Base-by-base conservation (phyloP, 2,329 filamentous ascomycete genomes). In the Pseudogymnoascus sp. region DNA sequence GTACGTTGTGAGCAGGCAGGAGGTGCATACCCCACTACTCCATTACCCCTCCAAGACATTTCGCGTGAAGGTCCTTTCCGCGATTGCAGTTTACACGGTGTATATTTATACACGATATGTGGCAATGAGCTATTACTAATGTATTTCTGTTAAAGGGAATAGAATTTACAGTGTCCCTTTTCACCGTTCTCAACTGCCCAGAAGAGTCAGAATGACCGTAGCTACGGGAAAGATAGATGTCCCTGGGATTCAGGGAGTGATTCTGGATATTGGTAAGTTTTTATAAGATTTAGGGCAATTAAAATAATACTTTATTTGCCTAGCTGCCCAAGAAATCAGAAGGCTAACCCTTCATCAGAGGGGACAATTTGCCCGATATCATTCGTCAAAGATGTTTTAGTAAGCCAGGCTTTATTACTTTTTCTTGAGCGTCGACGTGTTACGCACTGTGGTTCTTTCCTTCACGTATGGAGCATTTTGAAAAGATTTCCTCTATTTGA, bases 341-440 rank as follows among this genome's bases (percentile, higher is more conserved):
- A 12, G n/a, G 47, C 25, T 56, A 12, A 56, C 10, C 10, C 2
- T 10, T 31, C 25, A 56, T 63, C 66, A 92, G 89, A 92, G 81
- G 89, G 90, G 66, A 92, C 90, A 60, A 86, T 92, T 67, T 92
- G 89, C 75, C 88, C 88, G 69, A 91, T 92, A 73, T 90, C 87
- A 69, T 92, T 92, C 76, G 90, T 92, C 76, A 90, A 90, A 77
- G 87, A 92, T 74, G 84, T 90, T 67, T 79, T 92, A 78, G 90
- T 92, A 84, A 83, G 88, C 77, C 65, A 66, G 16, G 10, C 25
- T 40, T 60, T 37, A 38, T 53, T 63, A 61, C 59, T 31, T 72
- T 62, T 38, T 67, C 60, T 44, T 63, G 65, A 12, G 11, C 53
- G 42, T 66, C 66, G 64, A 67, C 59, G 31, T 65, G 12, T 21